phyloP scores from a whole-genome alignment of 2,329 filamentous ascomycete species.

The Aspergillus awamori region DNA sequence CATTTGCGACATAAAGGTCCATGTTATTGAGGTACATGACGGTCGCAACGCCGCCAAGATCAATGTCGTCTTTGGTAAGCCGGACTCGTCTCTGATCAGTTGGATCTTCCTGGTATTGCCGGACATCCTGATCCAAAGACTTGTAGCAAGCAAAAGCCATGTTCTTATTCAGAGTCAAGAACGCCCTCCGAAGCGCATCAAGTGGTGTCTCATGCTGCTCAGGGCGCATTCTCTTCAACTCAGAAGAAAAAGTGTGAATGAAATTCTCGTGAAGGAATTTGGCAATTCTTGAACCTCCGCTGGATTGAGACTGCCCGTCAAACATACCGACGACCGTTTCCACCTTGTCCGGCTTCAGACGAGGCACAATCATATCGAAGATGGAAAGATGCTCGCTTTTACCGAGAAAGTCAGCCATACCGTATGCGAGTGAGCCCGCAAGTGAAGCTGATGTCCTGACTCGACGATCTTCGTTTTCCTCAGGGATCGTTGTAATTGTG shows the following conservation, averaged over 20 bases:
- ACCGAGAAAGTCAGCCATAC: conserved; percentile 95
- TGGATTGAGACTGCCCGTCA: conserved; percentile 86
- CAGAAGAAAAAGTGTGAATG: conserved; percentile 76
- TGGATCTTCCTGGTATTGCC: conserved; percentile 67
- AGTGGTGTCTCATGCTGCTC: conserved; percentile 72
- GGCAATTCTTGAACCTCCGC: conserved; percentile 89
- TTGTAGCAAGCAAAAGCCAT: conserved; percentile 82
- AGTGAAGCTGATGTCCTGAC: conserved; percentile 95
- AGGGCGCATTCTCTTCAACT: conserved; percentile 73
- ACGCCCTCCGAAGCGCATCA: conserved; percentile 84
- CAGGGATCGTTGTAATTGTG: conserved; percentile 88
- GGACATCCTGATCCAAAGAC: conserved; percentile 68
- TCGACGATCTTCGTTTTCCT: conserved; percentile 91
- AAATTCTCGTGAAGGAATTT: conserved; percentile 98
- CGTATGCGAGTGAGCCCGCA: conserved; percentile 87
- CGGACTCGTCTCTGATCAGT: conserved; percentile 65
- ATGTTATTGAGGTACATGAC: conserved; percentile 87
- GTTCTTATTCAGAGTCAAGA: conserved; percentile 90
- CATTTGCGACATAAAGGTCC: conserved; percentile 91
- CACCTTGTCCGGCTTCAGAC: conserved; percentile 85
- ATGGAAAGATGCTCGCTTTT: conserved; percentile 93
- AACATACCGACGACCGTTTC: conserved; percentile 94
- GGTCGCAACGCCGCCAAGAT: conserved; percentile 87
- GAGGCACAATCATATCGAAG: conserved; percentile 90
- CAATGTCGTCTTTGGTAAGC: conserved; percentile 84